phyloP scores from a whole-genome alignment of 2,329 filamentous ascomycete species.

The Exophiala sp. region DNA sequence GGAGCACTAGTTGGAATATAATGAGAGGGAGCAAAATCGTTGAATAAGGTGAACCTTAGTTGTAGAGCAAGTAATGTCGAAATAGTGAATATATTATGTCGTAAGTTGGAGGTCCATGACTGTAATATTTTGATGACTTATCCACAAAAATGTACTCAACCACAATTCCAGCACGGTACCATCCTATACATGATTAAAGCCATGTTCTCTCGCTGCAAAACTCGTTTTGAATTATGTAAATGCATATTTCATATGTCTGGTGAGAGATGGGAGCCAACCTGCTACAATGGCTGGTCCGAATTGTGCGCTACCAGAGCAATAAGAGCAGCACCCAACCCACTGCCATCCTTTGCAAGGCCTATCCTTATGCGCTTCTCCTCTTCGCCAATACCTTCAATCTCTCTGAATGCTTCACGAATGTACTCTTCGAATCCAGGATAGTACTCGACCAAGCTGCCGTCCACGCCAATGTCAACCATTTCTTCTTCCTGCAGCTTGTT shows the following conservation, averaged over 20 bases:
- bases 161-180: neutral
- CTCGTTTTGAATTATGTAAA: neutral
- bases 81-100: neutral
- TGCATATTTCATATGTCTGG: neutral
- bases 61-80: neutral
- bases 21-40: no score
- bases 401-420: slow-evolving; percentile 75
- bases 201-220: neutral
- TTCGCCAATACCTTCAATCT: slow-evolving; percentile 72
- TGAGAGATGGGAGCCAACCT: neutral
- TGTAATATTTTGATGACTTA: neutral
- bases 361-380: slow-evolving; percentile 87
- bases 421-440: slow-evolving; percentile 90
- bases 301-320: slow-evolving; percentile 77
- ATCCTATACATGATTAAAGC: neutral
- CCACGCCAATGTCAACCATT: slow-evolving; percentile 86
- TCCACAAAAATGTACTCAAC: neutral
- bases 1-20: no score
- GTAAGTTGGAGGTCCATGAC: no score
- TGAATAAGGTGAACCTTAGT: neutral
- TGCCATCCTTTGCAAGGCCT: slow-evolving; percentile 94
- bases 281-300: slow-evolving; percentile 15
- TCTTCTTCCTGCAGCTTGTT: slow-evolving; percentile 66
- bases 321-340: slow-evolving; percentile 88
- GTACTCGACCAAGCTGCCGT: slow-evolving; percentile 91